Evolutionary conservation across 1,284 basidiomycete genomes (phyloP).

Genomic region (Schizophyllum amplum): DNA sequence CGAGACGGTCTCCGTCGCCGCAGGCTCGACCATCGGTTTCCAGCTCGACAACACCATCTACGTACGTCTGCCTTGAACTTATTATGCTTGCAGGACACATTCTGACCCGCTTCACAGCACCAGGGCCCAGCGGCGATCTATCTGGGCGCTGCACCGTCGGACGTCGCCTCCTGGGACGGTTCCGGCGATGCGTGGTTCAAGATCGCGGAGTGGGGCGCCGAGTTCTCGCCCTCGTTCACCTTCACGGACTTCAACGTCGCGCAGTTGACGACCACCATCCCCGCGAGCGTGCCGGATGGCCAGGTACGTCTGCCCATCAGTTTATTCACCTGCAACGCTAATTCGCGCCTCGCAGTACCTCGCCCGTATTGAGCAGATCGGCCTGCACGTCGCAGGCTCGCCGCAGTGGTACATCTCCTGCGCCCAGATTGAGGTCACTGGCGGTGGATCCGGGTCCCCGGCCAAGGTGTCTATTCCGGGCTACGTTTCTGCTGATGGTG

Average conservation of each 20-base stretch:
- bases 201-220: not conserved
- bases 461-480: constrained; percentile 10
- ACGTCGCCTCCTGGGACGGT: constrained; percentile 15
- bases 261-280: constrained; percentile 6
- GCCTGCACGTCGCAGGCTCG: constrained; percentile 5
- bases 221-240: not conserved
- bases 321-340: no score
- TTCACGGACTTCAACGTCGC: not conserved
- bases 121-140: constrained; percentile 12
- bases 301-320: not conserved
- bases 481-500: constrained; percentile 9
- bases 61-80: constrained; percentile 16
- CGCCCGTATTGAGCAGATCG: constrained; percentile 13
- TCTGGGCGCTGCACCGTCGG: constrained; percentile 21
- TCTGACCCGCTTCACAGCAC: not conserved
- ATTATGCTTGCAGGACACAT: not conserved
- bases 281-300: constrained; percentile 8
- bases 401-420: constrained; percentile 12
- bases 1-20: constrained; percentile 17
- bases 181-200: constrained; percentile 19
- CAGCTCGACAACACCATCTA: constrained; percentile 14
- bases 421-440: constrained; percentile 9
- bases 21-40: constrained; percentile 22
- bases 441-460: not conserved
- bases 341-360: constrained; percentile 3